phyloP scores from a whole-genome alignment of 805 yeast genomes.

The Kluyveromyces starmeri region DNA sequence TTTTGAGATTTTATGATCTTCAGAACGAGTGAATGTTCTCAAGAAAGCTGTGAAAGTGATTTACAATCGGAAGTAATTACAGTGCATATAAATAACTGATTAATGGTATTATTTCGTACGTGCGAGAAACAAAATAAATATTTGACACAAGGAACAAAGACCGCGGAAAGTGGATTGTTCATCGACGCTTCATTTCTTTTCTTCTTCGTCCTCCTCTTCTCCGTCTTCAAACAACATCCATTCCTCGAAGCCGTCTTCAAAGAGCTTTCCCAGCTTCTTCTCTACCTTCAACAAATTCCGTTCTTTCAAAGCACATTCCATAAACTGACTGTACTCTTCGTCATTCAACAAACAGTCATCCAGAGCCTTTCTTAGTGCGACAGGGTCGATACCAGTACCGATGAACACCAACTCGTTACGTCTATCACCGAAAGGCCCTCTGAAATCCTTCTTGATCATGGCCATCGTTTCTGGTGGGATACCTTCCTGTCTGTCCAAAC shows the following conservation, averaged over 20 bases:
- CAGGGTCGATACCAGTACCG: slow-evolving; percentile 31
- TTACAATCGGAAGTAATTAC: too few species aligned
- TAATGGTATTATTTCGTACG: too few species aligned
- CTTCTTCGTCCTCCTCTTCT: background rate
- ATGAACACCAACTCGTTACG: slow-evolving; percentile 39
- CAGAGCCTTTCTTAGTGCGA: slow-evolving; percentile 23
- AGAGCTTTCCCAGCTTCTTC: slow-evolving; percentile 23
- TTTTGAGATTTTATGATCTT: too few species aligned
- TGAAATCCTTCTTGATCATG: slow-evolving; percentile 30
- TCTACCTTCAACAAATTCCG: slow-evolving; percentile 29
- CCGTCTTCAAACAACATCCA: slow-evolving; percentile 23
- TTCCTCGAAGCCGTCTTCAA: slow-evolving; percentile 37
- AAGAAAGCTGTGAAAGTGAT: too few species aligned
- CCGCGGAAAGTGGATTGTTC: too few species aligned
- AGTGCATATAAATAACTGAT: too few species aligned
- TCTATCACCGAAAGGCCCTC: slow-evolving; percentile 36
- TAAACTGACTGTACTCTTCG: slow-evolving; percentile 28
- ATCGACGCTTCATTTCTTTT: too few species aligned
- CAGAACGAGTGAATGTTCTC: too few species aligned
- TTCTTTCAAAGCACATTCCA: slow-evolving; percentile 22
- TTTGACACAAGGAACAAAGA: too few species aligned
- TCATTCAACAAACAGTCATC: slow-evolving; percentile 35
- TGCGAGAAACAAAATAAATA: too few species aligned
- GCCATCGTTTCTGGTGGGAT: slow-evolving; percentile 29
- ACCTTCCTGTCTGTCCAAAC: slow-evolving; percentile 18